These are phyloP conservation scores for Macrocybe gigantea DNA, from an alignment of 768 basidiomycete genomes.

Conservation along the genomic window DNA sequence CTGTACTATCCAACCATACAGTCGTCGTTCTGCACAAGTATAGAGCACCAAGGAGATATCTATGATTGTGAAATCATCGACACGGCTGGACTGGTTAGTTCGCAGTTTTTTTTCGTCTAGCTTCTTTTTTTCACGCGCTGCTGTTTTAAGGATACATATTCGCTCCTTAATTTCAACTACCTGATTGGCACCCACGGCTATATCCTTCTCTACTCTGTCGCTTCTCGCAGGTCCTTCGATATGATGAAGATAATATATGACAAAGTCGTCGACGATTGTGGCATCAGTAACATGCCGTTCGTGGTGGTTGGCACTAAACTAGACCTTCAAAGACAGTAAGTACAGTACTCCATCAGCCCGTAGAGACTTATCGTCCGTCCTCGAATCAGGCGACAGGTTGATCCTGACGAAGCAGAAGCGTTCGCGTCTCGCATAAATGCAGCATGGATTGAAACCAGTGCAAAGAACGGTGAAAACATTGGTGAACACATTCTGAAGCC, in stretches of 20 bases:
- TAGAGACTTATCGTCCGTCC: slow-evolving; percentile 2
- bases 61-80: slow-evolving; percentile 94
- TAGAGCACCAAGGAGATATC: slow-evolving; percentile 73
- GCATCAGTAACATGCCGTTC: slow-evolving; percentile 76
- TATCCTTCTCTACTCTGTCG: slow-evolving; percentile 88
- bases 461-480: slow-evolving; percentile 77
- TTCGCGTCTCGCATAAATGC: slow-evolving; percentile 66
- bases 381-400: slow-evolving; percentile 55
- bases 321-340: slow-evolving; percentile 72
- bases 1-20: slow-evolving; percentile 93
- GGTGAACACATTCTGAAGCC: slow-evolving; percentile 41
- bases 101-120: not conserved
- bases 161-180: slow-evolving; percentile 82
- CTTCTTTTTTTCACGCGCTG: slow-evolving; percentile 5
- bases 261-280: slow-evolving; percentile 87
- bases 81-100: slow-evolving; percentile 85
- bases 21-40: slow-evolving; percentile 65
- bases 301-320: slow-evolving; percentile 89
- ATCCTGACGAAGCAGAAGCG: slow-evolving; percentile 56
- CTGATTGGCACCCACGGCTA: slow-evolving; percentile 94
- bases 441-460: slow-evolving; percentile 83
- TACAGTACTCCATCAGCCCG: slow-evolving; percentile 13
- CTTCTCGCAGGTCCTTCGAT: slow-evolving; percentile 81
- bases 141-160: slow-evolving; percentile 74
- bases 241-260: slow-evolving; percentile 89